phyloP scores from a whole-genome alignment of 495 filamentous ascomycete genomes.

The Pseudotulostoma volvatum region DNA sequence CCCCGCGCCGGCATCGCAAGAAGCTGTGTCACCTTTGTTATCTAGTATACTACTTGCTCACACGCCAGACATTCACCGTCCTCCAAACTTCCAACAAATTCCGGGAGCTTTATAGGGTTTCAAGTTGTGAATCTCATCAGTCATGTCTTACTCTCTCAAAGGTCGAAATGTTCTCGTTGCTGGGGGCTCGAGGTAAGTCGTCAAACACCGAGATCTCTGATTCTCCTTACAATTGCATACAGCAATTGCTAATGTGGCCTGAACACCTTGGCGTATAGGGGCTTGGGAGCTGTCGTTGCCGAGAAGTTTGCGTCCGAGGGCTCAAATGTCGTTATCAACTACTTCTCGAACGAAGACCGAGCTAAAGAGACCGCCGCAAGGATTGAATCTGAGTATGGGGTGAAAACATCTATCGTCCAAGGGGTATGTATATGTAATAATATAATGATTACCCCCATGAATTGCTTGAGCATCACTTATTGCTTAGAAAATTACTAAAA shows the following conservation, averaged over 20 bases:
- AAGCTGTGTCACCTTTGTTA: neutral
- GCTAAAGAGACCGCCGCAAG: conserved; percentile 40
- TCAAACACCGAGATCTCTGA: neutral
- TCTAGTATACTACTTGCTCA: too few species aligned
- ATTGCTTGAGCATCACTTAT: too few species aligned
- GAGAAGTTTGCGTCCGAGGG: conserved; percentile 51
- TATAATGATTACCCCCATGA: too few species aligned
- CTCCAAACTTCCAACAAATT: too few species aligned
- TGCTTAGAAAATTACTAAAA: neutral
- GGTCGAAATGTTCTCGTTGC: conserved; percentile 51
- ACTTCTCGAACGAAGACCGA: conserved; percentile 30
- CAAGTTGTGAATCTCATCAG: too few species aligned
- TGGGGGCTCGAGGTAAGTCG: conserved; percentile 44
- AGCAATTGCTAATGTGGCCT: conserved; percentile 1
- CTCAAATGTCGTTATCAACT: conserved; percentile 57
- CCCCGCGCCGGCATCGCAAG: neutral
- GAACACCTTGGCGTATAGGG: too few species aligned
- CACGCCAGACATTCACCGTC: too few species aligned
- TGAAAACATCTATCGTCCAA: conserved; percentile 41
- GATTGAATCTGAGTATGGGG: conserved; percentile 32
- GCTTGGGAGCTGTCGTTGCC: conserved; percentile 46
- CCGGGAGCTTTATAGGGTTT: too few species aligned
- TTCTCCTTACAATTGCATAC: neutral
- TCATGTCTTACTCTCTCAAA: conserved; percentile 46
- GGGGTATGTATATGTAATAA: conserved; percentile 29